Percentiles rank a stretch among this genome's conserved stretches.
Evolutionary conservation across 1,284 basidiomycete species (phyloP).

Genomic region (Jaminaea rosea): DNA sequence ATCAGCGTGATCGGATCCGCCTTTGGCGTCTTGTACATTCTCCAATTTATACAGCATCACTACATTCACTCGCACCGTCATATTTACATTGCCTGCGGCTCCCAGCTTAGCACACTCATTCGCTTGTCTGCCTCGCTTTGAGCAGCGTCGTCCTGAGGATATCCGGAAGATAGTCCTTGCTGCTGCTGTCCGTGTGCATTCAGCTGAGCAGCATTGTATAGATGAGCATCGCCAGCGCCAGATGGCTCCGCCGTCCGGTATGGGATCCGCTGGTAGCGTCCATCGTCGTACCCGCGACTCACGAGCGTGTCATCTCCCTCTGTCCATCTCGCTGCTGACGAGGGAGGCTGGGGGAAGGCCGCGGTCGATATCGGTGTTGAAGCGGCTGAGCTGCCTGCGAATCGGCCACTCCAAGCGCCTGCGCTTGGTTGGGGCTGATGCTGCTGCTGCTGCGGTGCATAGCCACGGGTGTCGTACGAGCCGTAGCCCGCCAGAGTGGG

Average conservation of each 20-base stretch:
- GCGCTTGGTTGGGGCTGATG: no score
- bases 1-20: no score
- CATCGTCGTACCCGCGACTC: not conserved
- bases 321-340: no score
- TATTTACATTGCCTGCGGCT: slow-evolving; percentile 9
- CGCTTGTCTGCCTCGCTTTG: not conserved
- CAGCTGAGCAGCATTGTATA: not conserved
- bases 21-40: not conserved
- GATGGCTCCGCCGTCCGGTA: not conserved
- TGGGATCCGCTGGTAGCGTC: not conserved
- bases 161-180: not conserved
- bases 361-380: no score
- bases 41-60: not conserved
- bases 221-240: not conserved
- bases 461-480: no score
- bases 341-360: no score
- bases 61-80: no score
- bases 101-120: slow-evolving; percentile 3
- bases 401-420: no score
- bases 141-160: not conserved
- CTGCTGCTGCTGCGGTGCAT: no score
- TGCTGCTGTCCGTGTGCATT: not conserved
- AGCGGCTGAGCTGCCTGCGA: no score
- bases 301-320: no score
- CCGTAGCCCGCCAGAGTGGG: no score